Base-by-base conservation (phyloP, 169 alveolate genomes). In the Plasmodium malariae region DNA sequence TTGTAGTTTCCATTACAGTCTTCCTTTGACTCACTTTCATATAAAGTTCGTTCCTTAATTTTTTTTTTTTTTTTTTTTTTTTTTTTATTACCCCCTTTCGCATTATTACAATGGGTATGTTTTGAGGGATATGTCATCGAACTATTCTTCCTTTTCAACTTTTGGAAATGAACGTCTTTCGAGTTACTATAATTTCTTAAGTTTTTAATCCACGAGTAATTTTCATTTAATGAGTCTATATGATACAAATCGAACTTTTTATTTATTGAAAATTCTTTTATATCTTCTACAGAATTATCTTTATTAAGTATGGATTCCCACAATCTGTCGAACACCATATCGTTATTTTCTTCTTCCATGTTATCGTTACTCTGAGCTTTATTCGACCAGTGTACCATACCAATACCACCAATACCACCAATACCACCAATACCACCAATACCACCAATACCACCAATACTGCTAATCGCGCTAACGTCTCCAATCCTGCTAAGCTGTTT, bases 141-240 rank as follows among this genome's bases (percentile, higher is more conserved):
- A 43, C 28, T 59, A 1, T 19, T 57, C n/a, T 40, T 40, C 59
- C 2, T 30, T 19, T 12, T 4, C 9, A 37, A 30, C 17, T 0
- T 21, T 37, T 51, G 34, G 5, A 37, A 14, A 24, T 24, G 28
- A 1, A 28, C 45, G 12, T 26, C 3, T 51, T 40, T 17, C 9
- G 88, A 24, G 9, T 59, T 36, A 36, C 59, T 60, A 51, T 76
- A 76, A 45, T 76, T 76, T 62, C 88, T 60, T 49, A 76, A 17
- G 17, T 60, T 76, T 34, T 37, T 76, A 1, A 76, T 76, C 88
- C 88, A 76, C 0, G 76, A 76, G 19, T 76, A 76, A 34, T 62
- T 60, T 34, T 76, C 88, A 62, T 76, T 76, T 3, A 76, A 51
- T 1, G 51, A 11, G 4, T 11, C 65, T 17, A 76, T 59, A 54